phyloP scores from a whole-genome alignment of 1,284 basidiomycete species.

The Apiotrichum akiyoshidainum region DNA sequence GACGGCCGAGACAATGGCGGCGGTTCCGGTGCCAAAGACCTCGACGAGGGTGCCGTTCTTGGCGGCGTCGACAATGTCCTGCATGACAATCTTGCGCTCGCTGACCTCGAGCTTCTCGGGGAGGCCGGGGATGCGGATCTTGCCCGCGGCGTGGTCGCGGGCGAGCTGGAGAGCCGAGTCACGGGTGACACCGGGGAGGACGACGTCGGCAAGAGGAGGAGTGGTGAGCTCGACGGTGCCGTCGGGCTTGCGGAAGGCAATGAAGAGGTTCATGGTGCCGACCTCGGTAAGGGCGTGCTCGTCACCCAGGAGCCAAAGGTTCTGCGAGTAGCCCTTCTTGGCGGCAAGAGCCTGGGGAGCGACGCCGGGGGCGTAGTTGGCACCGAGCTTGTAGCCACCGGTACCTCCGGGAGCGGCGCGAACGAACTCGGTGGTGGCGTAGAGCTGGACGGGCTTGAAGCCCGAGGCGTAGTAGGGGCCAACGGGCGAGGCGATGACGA shows the following conservation, averaged over 20 bases:
- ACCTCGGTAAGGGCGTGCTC: constrained; percentile 76
- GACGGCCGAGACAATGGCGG: constrained; percentile 78
- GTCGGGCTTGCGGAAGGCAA: constrained; percentile 72
- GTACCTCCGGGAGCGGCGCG: constrained; percentile 90
- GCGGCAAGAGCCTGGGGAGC: constrained; percentile 84
- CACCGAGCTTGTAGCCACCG: constrained; percentile 85
- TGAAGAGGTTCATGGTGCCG: constrained; percentile 96
- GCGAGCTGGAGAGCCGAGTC: constrained; percentile 85
- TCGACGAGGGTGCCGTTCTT: constrained; percentile 72
- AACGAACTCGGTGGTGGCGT: constrained; percentile 85
- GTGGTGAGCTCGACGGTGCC: constrained; percentile 78
- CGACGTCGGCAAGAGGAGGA: constrained; percentile 89
- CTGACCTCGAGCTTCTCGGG: constrained; percentile 68
- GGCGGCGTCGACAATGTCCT: constrained; percentile 73
- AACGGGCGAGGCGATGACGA: constrained; percentile 89
- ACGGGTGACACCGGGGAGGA: constrained; percentile 93
- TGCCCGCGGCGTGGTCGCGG: constrained; percentile 66
- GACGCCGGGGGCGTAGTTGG: constrained; percentile 88
- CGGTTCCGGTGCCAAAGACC: constrained; percentile 91
- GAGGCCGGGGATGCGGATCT: constrained; percentile 60
- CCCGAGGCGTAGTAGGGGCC: constrained; percentile 93
- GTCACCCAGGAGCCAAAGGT: constrained; percentile 87
- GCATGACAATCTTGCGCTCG: constrained; percentile 85
- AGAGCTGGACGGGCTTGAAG: constrained; percentile 91
- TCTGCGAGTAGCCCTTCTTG: constrained; percentile 82